Evolutionary conservation across 306 rosid genomes (phyloP), one percentile per base, ranked within the genome.

Genomic region (Casuarina equisetifolia): DNA sequence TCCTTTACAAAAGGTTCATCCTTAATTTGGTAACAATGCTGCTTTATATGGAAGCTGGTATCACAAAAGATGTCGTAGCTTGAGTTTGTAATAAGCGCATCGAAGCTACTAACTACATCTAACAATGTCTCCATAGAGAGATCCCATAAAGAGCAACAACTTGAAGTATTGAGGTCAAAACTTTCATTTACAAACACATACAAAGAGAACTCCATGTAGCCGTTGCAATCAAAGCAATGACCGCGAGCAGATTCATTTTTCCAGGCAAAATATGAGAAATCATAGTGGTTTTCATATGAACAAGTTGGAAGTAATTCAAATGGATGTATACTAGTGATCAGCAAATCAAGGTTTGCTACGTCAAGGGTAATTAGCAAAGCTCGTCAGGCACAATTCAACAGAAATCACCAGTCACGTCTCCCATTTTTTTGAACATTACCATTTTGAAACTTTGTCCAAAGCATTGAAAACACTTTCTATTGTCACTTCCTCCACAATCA

Each of bases 401-500:
- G 57, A 77, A 73, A 79, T 54, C 77, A 36, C n/a, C 44, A n/a
- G n/a, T 39, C 48, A 16, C 20, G 46, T 69, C 52, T 66, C 73
- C 46, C 78, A 17, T 71, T 72, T 74, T 57, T 32, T 39, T 78
- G 74, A 72, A 49, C 67, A 50, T 72, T 78, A 69, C 74, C 84
- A 58, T 78, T 90, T 93, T n/a, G 89, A 85, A 84, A 81, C 91
- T 80, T 85, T 91, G 67, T 87, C 91, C 82, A 95, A 62, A 44
- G 93, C 85, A 51, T 87, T 85, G 77, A 87, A 92, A 76, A 95
- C 95, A 77, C 70, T 77, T 83, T 91, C 88, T 70, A 86, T 83
- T 54, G 89, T 87, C 61, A 88, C 89, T 64, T 90, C 97, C 83
- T 94, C 98, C 71, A 90, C 98, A 46, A 91, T 84, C 8, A 94